phyloP scores from a whole-genome alignment of 352 stramenopile genomes.

The Phytophthora rubi region DNA sequence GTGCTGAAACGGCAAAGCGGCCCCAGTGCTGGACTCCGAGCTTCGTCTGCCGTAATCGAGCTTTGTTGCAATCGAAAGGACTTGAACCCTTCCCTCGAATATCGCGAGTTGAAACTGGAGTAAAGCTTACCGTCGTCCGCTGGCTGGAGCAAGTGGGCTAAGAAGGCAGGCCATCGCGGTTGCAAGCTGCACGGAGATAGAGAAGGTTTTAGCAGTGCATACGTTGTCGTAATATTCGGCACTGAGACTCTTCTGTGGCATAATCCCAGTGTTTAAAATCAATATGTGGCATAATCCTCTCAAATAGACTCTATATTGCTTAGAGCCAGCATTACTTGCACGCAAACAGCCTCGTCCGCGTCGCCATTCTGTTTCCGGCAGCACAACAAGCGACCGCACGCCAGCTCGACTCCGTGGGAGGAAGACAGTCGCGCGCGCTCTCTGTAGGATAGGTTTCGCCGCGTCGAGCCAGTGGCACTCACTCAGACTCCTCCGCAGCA shows the following conservation, averaged over 20 bases:
- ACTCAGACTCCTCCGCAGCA: not conserved
- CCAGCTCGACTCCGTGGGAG: slow-evolving; percentile 1
- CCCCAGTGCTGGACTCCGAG: not conserved
- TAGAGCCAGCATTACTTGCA: too few species aligned
- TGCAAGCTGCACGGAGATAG: too few species aligned
- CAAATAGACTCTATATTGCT: too few species aligned
- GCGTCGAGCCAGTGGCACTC: slow-evolving; percentile 10
- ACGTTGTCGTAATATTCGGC: too few species aligned
- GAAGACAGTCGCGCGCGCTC: slow-evolving; percentile 18
- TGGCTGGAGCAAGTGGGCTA: not conserved
- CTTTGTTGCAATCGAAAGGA: slow-evolving; percentile 6
- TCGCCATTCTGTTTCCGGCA: slow-evolving; percentile 28
- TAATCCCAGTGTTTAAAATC: too few species aligned
- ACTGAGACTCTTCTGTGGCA: too few species aligned
- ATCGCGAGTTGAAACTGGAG: slow-evolving; percentile 13
- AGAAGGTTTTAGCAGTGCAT: too few species aligned
- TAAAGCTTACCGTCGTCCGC: not conserved
- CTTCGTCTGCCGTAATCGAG: slow-evolving; percentile 7
- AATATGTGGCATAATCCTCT: too few species aligned
- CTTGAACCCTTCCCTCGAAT: not conserved
- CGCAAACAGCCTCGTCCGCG: not conserved
- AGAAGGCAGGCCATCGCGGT: too few species aligned
- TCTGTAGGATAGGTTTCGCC: slow-evolving; percentile 6
- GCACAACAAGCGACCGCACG: slow-evolving; percentile 23
- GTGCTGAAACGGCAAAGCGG: not conserved